Percentiles rank a stretch among this genome's conserved stretches.
Evolutionary conservation across 108 stramenopile species (phyloP).

Genomic region (Fistulifera pelliculosa): DNA sequence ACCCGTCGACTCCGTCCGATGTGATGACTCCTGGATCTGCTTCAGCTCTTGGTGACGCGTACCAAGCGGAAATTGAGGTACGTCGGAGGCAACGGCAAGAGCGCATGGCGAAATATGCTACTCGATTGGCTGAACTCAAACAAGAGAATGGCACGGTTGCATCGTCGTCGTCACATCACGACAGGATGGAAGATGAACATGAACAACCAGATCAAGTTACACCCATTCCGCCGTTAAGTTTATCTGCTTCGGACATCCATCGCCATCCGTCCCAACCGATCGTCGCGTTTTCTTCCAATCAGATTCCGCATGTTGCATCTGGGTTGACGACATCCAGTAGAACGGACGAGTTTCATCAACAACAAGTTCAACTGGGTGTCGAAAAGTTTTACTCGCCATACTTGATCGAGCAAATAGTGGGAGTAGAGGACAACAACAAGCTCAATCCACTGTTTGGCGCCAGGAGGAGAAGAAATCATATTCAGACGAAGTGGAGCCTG

Average conservation of each 20-base stretch:
- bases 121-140: slow-evolving; percentile 33
- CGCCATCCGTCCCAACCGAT: not conserved
- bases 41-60: not conserved
- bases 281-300: not conserved
- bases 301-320: not conserved
- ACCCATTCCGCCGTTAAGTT: no score
- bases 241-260: not conserved
- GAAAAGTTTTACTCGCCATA: slow-evolving; percentile 40
- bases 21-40: not conserved
- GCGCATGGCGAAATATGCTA: slow-evolving; percentile 43
- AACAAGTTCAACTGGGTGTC: slow-evolving; percentile 39
- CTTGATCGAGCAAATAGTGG: slow-evolving; percentile 33
- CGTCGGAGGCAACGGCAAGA: slow-evolving; percentile 33
- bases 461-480: slow-evolving; percentile 3
- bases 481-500: not conserved
- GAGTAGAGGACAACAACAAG: slow-evolving; percentile 2
- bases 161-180: not conserved
- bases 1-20: slow-evolving; percentile 5
- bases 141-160: slow-evolving; percentile 1
- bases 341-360: slow-evolving; percentile 7
- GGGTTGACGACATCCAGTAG: not conserved
- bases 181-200: not conserved
- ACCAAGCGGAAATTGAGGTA: slow-evolving; percentile 11
- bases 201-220: not conserved
- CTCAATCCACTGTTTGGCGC: not conserved